These are phyloP conservation scores for Extremus antarcticus DNA, from an alignment of 495 filamentous ascomycete genomes.

Conservation along the genomic window DNA sequence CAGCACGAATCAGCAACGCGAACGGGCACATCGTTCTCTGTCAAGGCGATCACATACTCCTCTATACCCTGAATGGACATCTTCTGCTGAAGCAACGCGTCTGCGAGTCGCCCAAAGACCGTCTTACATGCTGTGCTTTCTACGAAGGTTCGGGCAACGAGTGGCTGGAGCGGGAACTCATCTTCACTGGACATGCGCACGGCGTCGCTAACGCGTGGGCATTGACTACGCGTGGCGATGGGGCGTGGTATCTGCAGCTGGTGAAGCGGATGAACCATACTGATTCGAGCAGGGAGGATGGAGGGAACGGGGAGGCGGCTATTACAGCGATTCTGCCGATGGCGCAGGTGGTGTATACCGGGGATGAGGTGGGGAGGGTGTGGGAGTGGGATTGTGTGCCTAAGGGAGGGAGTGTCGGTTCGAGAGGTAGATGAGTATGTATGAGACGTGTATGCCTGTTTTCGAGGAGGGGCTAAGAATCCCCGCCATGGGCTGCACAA, in stretches of 20 bases:
- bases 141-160: constrained; percentile 89
- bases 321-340: constrained; percentile 83
- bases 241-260: constrained; percentile 48
- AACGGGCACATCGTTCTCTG: constrained; percentile 81
- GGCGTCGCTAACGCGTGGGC: constrained; percentile 64
- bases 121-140: constrained; percentile 70
- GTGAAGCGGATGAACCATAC: constrained; percentile 76
- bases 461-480: neutral
- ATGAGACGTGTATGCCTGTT: neutral
- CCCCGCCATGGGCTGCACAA: too few relatives aligned
- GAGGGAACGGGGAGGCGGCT: constrained; percentile 63
- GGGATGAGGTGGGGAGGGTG: constrained; percentile 81
- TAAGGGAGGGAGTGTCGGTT: constrained; percentile 5
- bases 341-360: constrained; percentile 77
- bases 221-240: constrained; percentile 22
- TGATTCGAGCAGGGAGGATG: constrained; percentile 59
- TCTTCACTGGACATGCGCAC: constrained; percentile 78
- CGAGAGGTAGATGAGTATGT: constrained; percentile 8
- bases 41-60: constrained; percentile 53
- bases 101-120: constrained; percentile 53
- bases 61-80: constrained; percentile 88
- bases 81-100: constrained; percentile 69
- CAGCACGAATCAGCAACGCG: constrained; percentile 77
- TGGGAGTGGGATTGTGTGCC: constrained; percentile 88
- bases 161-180: constrained; percentile 76